These are phyloP conservation scores for Penicillium chermesinum DNA, from an alignment of 495 filamentous ascomycete genomes.

Conservation along the genomic window DNA sequence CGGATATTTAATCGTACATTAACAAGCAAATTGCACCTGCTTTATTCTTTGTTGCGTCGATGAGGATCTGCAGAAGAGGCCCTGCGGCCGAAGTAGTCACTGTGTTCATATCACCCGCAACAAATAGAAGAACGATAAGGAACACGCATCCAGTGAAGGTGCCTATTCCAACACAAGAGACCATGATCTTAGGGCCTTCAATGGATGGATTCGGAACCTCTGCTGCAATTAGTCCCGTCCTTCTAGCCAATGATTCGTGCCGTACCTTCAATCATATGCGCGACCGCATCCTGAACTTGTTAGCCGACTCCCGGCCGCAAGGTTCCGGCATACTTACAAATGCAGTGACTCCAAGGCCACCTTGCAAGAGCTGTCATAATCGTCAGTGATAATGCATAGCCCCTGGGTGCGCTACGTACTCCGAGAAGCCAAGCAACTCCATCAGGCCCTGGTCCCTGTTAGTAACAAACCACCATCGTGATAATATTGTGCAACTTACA, in stretches of 20 bases:
- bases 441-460: constrained; percentile 42
- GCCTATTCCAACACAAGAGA: constrained; percentile 64
- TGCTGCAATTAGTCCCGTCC: constrained; percentile 8
- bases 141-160: constrained; percentile 63
- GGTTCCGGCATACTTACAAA: constrained; percentile 31
- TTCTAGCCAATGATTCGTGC: background rate
- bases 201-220: constrained; percentile 62
- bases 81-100: constrained; percentile 56
- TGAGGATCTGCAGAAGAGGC: constrained; percentile 63
- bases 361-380: constrained; percentile 44
- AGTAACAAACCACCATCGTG: constrained; percentile 1
- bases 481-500: constrained; percentile 21
- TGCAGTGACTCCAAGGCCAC: constrained; percentile 53
- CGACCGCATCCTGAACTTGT: constrained; percentile 42
- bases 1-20: constrained; percentile 47
- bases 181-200: constrained; percentile 64
- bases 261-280: constrained; percentile 38
- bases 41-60: constrained; percentile 57
- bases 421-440: constrained; percentile 57
- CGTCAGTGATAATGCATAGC: constrained; percentile 2
- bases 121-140: constrained; percentile 57
- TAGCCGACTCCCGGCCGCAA: background rate
- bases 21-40: constrained; percentile 61
- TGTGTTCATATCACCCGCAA: constrained; percentile 48
- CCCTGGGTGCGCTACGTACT: constrained; percentile 12